A percentile compares a stretch with the other conserved stretches of the same genome.
phyloP scores from a whole-genome alignment of 2,329 filamentous ascomycete species.

The Pseudogymnoascus sp. region DNA sequence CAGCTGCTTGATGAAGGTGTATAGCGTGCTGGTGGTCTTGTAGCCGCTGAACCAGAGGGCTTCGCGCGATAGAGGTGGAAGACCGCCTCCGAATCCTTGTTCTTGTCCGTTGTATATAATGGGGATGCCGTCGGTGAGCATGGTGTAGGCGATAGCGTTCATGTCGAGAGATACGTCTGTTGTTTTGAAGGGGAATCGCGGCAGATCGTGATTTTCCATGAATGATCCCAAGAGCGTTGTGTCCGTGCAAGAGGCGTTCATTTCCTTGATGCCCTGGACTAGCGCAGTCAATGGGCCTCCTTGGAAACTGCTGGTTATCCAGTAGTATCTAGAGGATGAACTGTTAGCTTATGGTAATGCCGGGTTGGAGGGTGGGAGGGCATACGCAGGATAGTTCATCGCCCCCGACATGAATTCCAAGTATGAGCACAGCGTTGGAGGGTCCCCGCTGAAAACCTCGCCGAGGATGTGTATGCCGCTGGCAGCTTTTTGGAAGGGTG shows the following conservation, averaged over 20 bases:
- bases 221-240: constrained; percentile 33
- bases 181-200: constrained; percentile 31
- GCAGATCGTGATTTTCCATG: constrained; percentile 38
- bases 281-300: not conserved
- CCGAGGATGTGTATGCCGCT: constrained; percentile 33
- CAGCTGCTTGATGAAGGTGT: constrained; percentile 33
- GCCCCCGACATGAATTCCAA: constrained; percentile 39
- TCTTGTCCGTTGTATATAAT: constrained; percentile 48
- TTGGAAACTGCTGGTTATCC: constrained; percentile 4
- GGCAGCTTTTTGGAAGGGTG: constrained; percentile 28
- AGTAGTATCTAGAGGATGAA: not conserved
- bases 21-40: constrained; percentile 32
- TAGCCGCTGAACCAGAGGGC: constrained; percentile 39
- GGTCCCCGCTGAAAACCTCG: constrained; percentile 33
- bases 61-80: constrained; percentile 37
- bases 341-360: constrained; percentile 12
- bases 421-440: constrained; percentile 37
- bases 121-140: constrained; percentile 44
- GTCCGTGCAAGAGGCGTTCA: constrained; percentile 29
- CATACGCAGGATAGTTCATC: constrained; percentile 37
- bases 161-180: constrained; percentile 29
- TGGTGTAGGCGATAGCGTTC: constrained; percentile 41
- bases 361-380: constrained; percentile 31
- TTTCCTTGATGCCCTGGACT: not conserved
- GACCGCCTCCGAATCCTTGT: constrained; percentile 37